Base-by-base conservation (phyloP, 371 early-diverging fungal species). In the Amoeboaphelidium occidentale region DNA sequence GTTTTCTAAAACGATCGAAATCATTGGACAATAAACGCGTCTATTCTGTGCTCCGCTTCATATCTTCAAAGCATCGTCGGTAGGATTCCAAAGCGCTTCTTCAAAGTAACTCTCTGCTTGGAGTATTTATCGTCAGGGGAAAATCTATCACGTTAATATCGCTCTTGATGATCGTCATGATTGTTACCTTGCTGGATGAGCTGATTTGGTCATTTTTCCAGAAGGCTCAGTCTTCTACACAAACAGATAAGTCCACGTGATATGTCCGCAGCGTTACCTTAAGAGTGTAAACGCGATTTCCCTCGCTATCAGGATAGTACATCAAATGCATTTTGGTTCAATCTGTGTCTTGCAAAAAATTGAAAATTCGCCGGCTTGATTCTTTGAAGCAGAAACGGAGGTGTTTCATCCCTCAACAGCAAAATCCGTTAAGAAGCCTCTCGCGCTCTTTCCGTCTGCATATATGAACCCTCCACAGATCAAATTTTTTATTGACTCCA, bases 121-220 rank as follows among this genome's bases (percentile, higher is more conserved):
- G 91, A 90, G 75, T 75, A 94, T 70, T 93, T 92, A 76, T 94
- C 96, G 63, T 94, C 93, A 47, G 96, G 96, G 24, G 91, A 90
- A 73, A 94, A 94, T 50, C 93, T 82, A 22, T 93, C 80, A 63
- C 25, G 13, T 47, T 10, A 41, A 21, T 10, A 22, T 49, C n/a
- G 6, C 12, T 21, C 6, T 6, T 24, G 53, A 41, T 50, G 51
- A 42, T 23, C 52, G 10, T 50, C 12, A 50, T 4, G 2, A 27
- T 2, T 25, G 20, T 23, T 2, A 3, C 41, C 43, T 51, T 59
- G 65, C 81, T 27, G 96, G 96, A 62, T 94, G 96, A 46, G 96
- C 96, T 32, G 89, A 84, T 61, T 81, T 81, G 52, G 94, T 93
- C 51, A 79, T 71, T 52, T 66, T 59, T 46, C 91, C 92, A 32